Evolutionary conservation across 768 basidiomycete genomes (phyloP), one percentile per base, ranked within the genome.

Genomic region (Mycena kentingensis): DNA sequence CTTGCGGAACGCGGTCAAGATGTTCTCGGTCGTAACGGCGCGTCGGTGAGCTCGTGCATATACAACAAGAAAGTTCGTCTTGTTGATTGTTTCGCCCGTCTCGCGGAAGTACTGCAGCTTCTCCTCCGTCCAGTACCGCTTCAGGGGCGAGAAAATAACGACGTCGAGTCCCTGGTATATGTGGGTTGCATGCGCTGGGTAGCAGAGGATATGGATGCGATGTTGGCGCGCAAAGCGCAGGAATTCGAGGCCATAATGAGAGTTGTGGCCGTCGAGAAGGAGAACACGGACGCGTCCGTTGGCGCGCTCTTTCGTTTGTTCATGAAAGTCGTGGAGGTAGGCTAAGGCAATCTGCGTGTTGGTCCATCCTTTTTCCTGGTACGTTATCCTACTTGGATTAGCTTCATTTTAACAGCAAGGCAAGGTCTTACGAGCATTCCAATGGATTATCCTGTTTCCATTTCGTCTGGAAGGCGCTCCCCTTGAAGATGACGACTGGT

Each of bases 201-300:
- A 80, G 50, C 72, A 76, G 0, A 79, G 51, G 5, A 80, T 55
- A 16, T 66, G 52, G 25, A 80, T 78, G 2, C 68, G 61, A 54
- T 75, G 46, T 2, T 60, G 39, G 1, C 58, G 49, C 0, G 76
- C 73, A 61, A 73, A 73, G 12, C 65, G 44, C 11, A 81, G 67
- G 49, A 78, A 76, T 16, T 49, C 65, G 6, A 43, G 36, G 8
- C 67, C 73, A 49, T 69, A 73, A 48, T 80, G 78, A 0, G 73
- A 78, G 47, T 65, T 70, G 50, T 81, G 79, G 0, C 79, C 74
- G 65, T 81, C 76, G 12, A 81, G 65, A n/a, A 75, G 52, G 12
- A 80, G 71, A 0, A 74, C 53, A 0, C 63, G 52, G 3, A 60
- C 49, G 4, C 52, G 42, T 7, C 70, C 70, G 7, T 47, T 50